A percentile compares a stretch with the other conserved stretches of the same genome.
Conservation (phyloP, 2,329 filamentous ascomycete genomes). For the Arachnopeziza araneosa region DNA sequence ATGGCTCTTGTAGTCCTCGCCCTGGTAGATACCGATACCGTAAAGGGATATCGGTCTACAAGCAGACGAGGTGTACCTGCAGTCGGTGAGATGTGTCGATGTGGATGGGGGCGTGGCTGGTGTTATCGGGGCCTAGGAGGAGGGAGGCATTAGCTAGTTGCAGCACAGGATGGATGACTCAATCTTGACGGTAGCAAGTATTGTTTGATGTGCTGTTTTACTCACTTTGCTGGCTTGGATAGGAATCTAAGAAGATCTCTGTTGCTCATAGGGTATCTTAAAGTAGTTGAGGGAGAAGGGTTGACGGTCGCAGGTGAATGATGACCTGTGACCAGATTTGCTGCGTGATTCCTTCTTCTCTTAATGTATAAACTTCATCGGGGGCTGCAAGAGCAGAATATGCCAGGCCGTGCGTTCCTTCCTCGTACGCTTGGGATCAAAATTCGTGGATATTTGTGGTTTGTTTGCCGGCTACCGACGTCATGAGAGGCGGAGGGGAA, state of each 20-base stretch:
- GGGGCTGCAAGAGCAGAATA: not conserved
- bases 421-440: no score
- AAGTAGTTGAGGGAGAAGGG: not conserved
- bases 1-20: conserved; percentile 50
- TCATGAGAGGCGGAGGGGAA: not conserved
- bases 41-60: conserved; percentile 72
- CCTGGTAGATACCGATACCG: conserved; percentile 78
- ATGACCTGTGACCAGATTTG: not conserved
- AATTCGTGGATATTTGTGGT: no score
- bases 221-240: conserved; percentile 90
- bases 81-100: conserved; percentile 27
- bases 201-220: conserved; percentile 18
- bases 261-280: conserved; percentile 72
- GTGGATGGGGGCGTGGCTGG: conserved; percentile 38
- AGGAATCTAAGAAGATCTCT: conserved; percentile 89
- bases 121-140: conserved; percentile 55
- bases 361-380: not conserved
- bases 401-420: not conserved
- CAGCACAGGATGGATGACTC: not conserved
- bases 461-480: not conserved
- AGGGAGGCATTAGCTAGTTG: conserved; percentile 1
- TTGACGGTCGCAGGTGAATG: not conserved
- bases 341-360: not conserved
- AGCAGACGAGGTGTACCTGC: conserved; percentile 68
- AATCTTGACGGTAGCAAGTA: not conserved